Evolutionary conservation across 306 rosid genomes (phyloP), one percentile per base, ranked within the genome.

Genomic region (Arachis hypogaea): DNA sequence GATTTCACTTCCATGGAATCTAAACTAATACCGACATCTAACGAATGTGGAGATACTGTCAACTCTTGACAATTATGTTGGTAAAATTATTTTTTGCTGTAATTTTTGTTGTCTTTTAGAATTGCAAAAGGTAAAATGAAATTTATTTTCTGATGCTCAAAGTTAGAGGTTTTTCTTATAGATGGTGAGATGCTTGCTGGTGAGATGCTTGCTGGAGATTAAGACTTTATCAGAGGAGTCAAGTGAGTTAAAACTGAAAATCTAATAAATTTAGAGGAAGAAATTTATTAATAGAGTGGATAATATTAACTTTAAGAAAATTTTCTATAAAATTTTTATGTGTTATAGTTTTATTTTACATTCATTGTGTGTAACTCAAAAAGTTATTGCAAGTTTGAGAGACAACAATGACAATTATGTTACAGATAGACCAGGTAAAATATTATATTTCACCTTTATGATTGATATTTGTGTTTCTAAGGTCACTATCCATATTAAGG

Each of bases 1-100:
- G 96, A 97, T 71, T 85, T 93, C 82, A 59, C 84, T 66, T 85
- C 82, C 51, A 47, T 51, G 33, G 87, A 83, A 56, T 79, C 91
- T 65, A 77, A 77, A 71, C 82, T 75, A 50, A 66, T 55, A 47
- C 81, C 40, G 76, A 22, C 28, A 22, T 22, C 28, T 22, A 22
- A 22, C 1, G 28, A 22, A 22, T 22, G 28, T 22, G 28, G 28
- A 22, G 28, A 22, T 22, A 22, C 28, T 22, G 28, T 22, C 28
- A 22, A 22, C 1, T 22, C 28, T 22, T 22, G 28, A 22, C 28
- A 22, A 22, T 22, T 22, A 22, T 22, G 28, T 22, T 22, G 28
- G 28, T 22, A 22, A 22, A 22, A 22, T 22, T 22, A 22, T 22
- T 22, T 22, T 22, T 22, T 22, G 1, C 28, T 22, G 1, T 22